Percentiles rank a stretch among this genome's conserved stretches.
Evolutionary conservation across 306 rosid species (phyloP).

Genomic region (Prunus dulcis): DNA sequence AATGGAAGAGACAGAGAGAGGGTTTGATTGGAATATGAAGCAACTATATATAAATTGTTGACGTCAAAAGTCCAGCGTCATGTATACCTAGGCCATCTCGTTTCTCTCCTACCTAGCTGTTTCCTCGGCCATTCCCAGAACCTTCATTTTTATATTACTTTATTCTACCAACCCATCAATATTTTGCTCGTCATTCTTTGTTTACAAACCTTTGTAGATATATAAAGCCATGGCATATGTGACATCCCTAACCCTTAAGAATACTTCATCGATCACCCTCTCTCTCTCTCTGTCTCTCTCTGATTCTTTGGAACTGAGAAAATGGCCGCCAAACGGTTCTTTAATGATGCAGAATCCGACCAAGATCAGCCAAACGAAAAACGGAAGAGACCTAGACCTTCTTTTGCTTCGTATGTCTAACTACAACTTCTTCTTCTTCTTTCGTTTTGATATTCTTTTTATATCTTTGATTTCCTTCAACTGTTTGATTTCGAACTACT

Average conservation of each 20-base stretch:
- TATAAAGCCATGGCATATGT: neutral
- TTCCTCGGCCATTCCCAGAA: slow-evolving; percentile 66
- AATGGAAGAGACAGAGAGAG: neutral
- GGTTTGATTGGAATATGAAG: neutral
- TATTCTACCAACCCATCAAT: neutral
- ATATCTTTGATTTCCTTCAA: neutral
- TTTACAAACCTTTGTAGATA: neutral
- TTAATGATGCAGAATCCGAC: slow-evolving; percentile 39
- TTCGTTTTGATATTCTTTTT: neutral
- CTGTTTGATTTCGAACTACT: neutral
- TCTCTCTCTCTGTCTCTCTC: neutral
- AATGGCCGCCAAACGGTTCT: slow-evolving; percentile 66
- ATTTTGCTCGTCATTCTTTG: neutral
- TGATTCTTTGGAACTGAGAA: neutral
- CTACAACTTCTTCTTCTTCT: neutral
- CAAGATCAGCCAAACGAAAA: slow-evolving; percentile 38
- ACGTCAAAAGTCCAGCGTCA: slow-evolving; percentile 53
- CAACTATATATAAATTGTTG: slow-evolving; percentile 15
- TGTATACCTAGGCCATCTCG: slow-evolving; percentile 2
- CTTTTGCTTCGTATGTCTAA: slow-evolving; percentile 71
- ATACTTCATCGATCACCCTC: neutral
- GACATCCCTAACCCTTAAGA: neutral
- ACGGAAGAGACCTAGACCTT: slow-evolving; percentile 37
- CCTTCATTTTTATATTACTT: slow-evolving; percentile 24
- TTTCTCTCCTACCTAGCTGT: slow-evolving; percentile 22